Percentiles rank a stretch among this genome's conserved stretches.
These are phyloP conservation scores for Cyberlindnera saturnus DNA, from an alignment of 805 yeast species.

Conservation along the genomic window DNA sequence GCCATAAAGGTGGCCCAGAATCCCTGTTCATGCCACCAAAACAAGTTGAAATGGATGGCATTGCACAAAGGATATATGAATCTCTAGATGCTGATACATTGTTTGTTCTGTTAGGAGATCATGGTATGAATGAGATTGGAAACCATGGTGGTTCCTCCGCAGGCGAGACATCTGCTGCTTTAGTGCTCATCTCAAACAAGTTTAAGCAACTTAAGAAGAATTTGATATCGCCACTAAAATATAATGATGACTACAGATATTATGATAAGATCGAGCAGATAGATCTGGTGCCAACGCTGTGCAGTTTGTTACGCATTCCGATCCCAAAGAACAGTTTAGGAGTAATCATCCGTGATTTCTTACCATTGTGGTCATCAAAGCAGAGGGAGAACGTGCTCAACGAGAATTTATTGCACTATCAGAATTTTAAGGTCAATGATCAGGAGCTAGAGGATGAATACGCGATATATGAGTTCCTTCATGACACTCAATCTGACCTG, in stretches of 20 bases:
- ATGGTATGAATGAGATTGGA: slow-evolving; percentile 94
- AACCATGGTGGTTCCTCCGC: slow-evolving; percentile 94
- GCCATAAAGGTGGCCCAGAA: slow-evolving; percentile 91
- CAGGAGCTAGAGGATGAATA: slow-evolving; percentile 21
- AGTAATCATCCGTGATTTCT: slow-evolving; percentile 50
- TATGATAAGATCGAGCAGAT: slow-evolving; percentile 58
- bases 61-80: slow-evolving; percentile 48
- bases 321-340: slow-evolving; percentile 90
- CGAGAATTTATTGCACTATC: slow-evolving; percentile 56
- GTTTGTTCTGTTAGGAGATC: slow-evolving; percentile 81
- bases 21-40: slow-evolving; percentile 77
- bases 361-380: slow-evolving; percentile 41
- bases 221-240: slow-evolving; percentile 18
- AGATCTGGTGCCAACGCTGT: slow-evolving; percentile 83
- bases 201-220: slow-evolving; percentile 29
- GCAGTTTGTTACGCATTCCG: slow-evolving; percentile 74
- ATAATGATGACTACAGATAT: slow-evolving; percentile 44
- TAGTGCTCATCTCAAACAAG: slow-evolving; percentile 62
- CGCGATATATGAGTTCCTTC: slow-evolving; percentile 10
- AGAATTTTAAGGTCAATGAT: slow-evolving; percentile 32
- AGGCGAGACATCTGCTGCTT: slow-evolving; percentile 88
- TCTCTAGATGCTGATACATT: slow-evolving; percentile 47
- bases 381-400: slow-evolving; percentile 32
- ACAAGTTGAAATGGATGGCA: slow-evolving; percentile 78
- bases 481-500: slow-evolving; percentile 40